A percentile compares a stretch with the other conserved stretches of the same genome.
These are phyloP conservation scores for Penicillium expansum DNA, from an alignment of 2,329 filamentous ascomycete genomes.

Conservation along the genomic window DNA sequence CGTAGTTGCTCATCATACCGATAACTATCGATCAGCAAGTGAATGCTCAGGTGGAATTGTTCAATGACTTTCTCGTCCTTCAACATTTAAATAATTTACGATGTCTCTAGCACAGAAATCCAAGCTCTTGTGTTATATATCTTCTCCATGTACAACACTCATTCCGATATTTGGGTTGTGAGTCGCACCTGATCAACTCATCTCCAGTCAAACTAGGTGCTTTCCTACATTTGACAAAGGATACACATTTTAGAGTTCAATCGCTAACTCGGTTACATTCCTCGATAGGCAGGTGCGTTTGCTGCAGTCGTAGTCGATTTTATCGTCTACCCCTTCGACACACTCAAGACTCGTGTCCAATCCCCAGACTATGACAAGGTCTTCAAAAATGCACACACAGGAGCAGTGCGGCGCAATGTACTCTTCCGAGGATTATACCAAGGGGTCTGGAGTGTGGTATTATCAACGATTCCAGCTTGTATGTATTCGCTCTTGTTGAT, in stretches of 20 bases:
- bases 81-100: neutral
- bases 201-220: too few relatives aligned
- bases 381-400: slow-evolving; percentile 59
- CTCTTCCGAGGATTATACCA: slow-evolving; percentile 78
- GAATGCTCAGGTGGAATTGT: neutral
- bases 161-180: slow-evolving; percentile 58
- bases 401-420: slow-evolving; percentile 53
- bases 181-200: slow-evolving; percentile 24
- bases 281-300: slow-evolving; percentile 69
- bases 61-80: neutral
- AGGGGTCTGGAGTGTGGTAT: slow-evolving; percentile 77
- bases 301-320: slow-evolving; percentile 85
- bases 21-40: neutral
- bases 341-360: slow-evolving; percentile 82
- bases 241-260: neutral
- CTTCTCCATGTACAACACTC: slow-evolving; percentile 48
- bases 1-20: slow-evolving; percentile 3
- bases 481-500: slow-evolving; percentile 7
- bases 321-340: slow-evolving; percentile 83
- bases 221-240: too few relatives aligned
- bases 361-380: slow-evolving; percentile 69
- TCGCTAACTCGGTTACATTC: neutral
- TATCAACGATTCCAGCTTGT: slow-evolving; percentile 88
- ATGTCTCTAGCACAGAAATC: neutral
- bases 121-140: neutral